Conservation (phyloP, 164 flowering plant genomes). For the Amborella trichopoda region DNA sequence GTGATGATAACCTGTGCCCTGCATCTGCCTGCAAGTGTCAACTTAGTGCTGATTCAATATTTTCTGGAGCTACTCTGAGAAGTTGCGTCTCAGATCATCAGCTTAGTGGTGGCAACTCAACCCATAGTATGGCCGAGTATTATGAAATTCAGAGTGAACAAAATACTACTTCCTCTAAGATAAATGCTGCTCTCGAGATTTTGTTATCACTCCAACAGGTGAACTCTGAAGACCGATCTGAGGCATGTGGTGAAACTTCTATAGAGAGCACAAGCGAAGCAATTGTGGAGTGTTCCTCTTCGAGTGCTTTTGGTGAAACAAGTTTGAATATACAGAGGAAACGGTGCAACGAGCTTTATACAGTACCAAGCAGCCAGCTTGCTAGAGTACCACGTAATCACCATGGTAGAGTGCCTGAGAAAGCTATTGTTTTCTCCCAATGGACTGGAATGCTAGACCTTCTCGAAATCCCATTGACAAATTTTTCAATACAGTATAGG, state of each 20-base stretch:
- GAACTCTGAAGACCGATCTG: slow-evolving; percentile 6
- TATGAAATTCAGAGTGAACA: too few species aligned
- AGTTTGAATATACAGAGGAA: too few species aligned
- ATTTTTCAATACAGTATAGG: slow-evolving; percentile 35
- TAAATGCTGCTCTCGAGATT: slow-evolving; percentile 59
- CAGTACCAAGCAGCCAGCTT: too few species aligned
- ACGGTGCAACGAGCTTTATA: too few species aligned
- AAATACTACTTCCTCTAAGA: slow-evolving; percentile 72
- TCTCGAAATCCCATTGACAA: slow-evolving; percentile 50
- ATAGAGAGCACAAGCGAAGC: slow-evolving; percentile 3
- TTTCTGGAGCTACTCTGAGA: slow-evolving; percentile 50
- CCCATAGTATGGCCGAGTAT: slow-evolving; percentile 22
- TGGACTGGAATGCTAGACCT: slow-evolving; percentile 94
- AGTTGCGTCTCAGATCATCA: slow-evolving; percentile 35
- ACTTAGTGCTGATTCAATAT: slow-evolving; percentile 55
- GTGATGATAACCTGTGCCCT: slow-evolving; percentile 79
- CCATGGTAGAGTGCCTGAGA: slow-evolving; percentile 30
- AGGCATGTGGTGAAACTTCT: slow-evolving; percentile 12
- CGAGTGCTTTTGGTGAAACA: slow-evolving; percentile 8
- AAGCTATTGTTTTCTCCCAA: slow-evolving; percentile 89
- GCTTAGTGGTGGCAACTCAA: slow-evolving; percentile 10
- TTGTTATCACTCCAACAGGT: slow-evolving; percentile 26
- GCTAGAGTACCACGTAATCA: too few species aligned
- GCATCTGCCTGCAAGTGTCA: slow-evolving; percentile 52
- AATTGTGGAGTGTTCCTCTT: slow-evolving; percentile 4